Conservation (phyloP, 1,284 basidiomycete species). For the Gastroboletus turbinatus region DNA sequence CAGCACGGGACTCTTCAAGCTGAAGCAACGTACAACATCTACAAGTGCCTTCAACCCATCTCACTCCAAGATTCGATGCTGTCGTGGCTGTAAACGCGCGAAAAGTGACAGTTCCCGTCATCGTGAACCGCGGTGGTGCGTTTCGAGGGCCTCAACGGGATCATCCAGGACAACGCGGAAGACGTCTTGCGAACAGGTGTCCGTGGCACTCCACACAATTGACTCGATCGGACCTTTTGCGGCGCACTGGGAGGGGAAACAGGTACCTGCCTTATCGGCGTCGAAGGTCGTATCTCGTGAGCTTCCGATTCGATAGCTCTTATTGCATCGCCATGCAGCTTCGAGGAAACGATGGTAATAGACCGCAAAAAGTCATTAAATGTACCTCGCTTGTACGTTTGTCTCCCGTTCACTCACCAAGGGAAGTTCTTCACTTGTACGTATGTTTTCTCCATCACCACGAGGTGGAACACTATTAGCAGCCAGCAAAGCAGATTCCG, state of each 20-base stretch:
- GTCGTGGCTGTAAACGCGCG: conserved; percentile 42
- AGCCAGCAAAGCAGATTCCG: conserved; percentile 5
- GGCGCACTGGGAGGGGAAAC: conserved; percentile 27
- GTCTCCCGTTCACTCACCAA: conserved; percentile 22
- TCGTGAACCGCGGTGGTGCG: conserved; percentile 3
- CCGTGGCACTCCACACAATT: conserved; percentile 4
- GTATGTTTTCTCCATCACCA: conserved; percentile 19
- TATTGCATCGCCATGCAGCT: conserved; percentile 7
- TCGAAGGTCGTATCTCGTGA: conserved; percentile 12
- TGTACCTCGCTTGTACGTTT: conserved; percentile 1
- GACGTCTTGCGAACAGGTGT: conserved; percentile 17
- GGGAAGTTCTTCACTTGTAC: neutral
- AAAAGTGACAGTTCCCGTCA: conserved; percentile 20
- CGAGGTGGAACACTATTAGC: conserved; percentile 4
- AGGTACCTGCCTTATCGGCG: conserved; percentile 23
- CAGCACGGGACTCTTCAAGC: neutral
- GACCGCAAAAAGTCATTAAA: conserved; percentile 2
- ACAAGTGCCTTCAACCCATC: neutral
- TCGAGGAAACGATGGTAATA: conserved; percentile 6
- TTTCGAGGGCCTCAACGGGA: conserved; percentile 17
- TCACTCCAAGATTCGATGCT: conserved; percentile 56
- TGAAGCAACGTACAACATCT: conserved; percentile 4
- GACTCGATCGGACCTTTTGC: conserved; percentile 25
- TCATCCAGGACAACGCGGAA: conserved; percentile 31
- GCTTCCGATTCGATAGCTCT: neutral